Conservation (phyloP, 2,329 filamentous ascomycete species). For the Curvularia lunata region DNA sequence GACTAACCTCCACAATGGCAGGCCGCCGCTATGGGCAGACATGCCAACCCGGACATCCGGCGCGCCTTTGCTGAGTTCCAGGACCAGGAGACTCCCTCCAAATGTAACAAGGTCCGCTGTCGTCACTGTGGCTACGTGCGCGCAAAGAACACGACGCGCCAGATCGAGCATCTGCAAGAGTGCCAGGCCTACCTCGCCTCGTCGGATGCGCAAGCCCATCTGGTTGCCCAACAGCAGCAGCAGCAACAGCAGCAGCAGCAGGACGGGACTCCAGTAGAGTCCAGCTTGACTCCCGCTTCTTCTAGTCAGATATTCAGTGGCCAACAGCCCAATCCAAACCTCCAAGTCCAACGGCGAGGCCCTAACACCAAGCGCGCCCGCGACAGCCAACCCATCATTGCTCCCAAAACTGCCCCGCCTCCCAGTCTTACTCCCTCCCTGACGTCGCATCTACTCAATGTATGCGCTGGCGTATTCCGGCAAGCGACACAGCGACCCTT, state of each 20-base stretch:
- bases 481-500: slow-evolving; percentile 71
- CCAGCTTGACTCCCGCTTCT: slow-evolving; percentile 22
- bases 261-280: slow-evolving; percentile 25
- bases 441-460: slow-evolving; percentile 63
- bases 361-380: slow-evolving; percentile 49
- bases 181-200: slow-evolving; percentile 55
- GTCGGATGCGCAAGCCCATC: slow-evolving; percentile 51
- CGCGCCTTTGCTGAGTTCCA: slow-evolving; percentile 50
- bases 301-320: slow-evolving; percentile 52
- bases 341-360: slow-evolving; percentile 54
- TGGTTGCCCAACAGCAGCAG: slow-evolving; percentile 24
- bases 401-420: slow-evolving; percentile 35
- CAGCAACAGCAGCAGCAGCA: slow-evolving; percentile 21
- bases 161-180: slow-evolving; percentile 57
- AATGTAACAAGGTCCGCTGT: slow-evolving; percentile 59
- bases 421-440: slow-evolving; percentile 54
- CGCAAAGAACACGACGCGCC: slow-evolving; percentile 59
- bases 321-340: slow-evolving; percentile 56
- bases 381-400: slow-evolving; percentile 48
- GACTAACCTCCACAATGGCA: slow-evolving; percentile 24
- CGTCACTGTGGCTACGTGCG: slow-evolving; percentile 57
- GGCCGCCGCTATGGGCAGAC: slow-evolving; percentile 36
- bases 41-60: slow-evolving; percentile 53
- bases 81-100: slow-evolving; percentile 51
- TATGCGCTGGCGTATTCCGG: slow-evolving; percentile 56